A percentile compares a stretch with the other conserved stretches of the same genome.
These are phyloP conservation scores for Corchorus capsularis DNA, from an alignment of 345 rosid genomes.

Conservation along the genomic window DNA sequence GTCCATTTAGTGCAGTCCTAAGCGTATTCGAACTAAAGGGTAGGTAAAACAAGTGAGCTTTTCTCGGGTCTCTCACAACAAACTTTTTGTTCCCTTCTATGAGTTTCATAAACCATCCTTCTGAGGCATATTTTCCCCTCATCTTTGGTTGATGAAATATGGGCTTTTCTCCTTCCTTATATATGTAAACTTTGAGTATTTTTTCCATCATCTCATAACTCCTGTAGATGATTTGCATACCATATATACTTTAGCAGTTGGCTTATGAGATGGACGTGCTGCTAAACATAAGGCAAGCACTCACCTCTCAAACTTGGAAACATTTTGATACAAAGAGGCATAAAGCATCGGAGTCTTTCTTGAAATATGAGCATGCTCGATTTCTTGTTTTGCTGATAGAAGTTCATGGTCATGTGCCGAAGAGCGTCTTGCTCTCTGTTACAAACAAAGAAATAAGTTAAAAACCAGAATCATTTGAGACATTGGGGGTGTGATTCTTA, in stretches of 20 bases:
- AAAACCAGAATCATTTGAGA: conserved; percentile 18
- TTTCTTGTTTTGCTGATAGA: conserved; percentile 52
- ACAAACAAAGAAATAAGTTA: conserved; percentile 26
- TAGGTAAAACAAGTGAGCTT: conserved; percentile 86
- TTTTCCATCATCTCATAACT: conserved; percentile 84
- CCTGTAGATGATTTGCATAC: conserved; percentile 40
- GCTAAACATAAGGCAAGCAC: not conserved
- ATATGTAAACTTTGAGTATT: conserved; percentile 69
- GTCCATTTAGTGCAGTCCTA: conserved; percentile 46
- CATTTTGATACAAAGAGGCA: conserved; percentile 59
- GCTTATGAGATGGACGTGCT: not conserved
- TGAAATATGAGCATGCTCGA: conserved; percentile 53
- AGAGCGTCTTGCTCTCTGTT: conserved; percentile 55
- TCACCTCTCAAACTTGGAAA: conserved; percentile 71
- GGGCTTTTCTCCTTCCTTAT: conserved; percentile 73
- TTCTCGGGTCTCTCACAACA: conserved; percentile 68
- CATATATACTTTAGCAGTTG: conserved; percentile 15
- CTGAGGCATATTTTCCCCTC: conserved; percentile 89
- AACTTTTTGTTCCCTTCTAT: conserved; percentile 77
- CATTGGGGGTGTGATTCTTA: not conserved
- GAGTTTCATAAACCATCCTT: conserved; percentile 67
- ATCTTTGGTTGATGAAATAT: conserved; percentile 67
- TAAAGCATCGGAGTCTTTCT: conserved; percentile 38
- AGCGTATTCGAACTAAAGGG: conserved; percentile 67
- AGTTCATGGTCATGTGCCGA: conserved; percentile 66